Conservation (phyloP, 805 yeast genomes). For the Cyberlindnera lachancei region DNA sequence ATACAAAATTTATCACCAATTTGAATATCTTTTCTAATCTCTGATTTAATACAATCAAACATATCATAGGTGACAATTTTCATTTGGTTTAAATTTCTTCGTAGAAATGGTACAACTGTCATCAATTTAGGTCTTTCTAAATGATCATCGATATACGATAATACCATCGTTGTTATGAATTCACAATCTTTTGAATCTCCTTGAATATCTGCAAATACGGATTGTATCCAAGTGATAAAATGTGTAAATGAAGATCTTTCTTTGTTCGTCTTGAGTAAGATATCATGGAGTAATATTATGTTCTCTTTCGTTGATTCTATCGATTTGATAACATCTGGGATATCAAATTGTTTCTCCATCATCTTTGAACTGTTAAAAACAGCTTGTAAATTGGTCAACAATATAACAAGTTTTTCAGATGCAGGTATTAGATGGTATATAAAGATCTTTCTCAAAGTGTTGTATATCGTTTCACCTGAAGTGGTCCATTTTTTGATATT, state of each 20-base stretch:
- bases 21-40: slow-evolving; percentile 8
- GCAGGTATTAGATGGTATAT: slow-evolving; percentile 47
- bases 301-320: slow-evolving; percentile 14
- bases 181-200: slow-evolving; percentile 18
- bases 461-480: slow-evolving; percentile 43
- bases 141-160: slow-evolving; percentile 20
- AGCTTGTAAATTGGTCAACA: slow-evolving; percentile 36
- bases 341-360: slow-evolving; percentile 2
- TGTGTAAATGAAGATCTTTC: slow-evolving; percentile 39
- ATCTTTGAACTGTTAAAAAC: slow-evolving; percentile 25
- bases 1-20: too few species aligned
- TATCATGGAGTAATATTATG: slow-evolving; percentile 26
- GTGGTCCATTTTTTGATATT: slow-evolving; percentile 51
- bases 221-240: slow-evolving; percentile 35
- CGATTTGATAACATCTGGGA: slow-evolving; percentile 7
- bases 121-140: slow-evolving; percentile 17
- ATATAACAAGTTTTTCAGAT: slow-evolving; percentile 44
- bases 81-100: slow-evolving; percentile 17
- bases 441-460: slow-evolving; percentile 37
- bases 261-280: slow-evolving; percentile 34
- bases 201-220: slow-evolving; percentile 21
- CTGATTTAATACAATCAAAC: slow-evolving; percentile 11
- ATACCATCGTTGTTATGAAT: slow-evolving; percentile 20
- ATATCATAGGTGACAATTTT: slow-evolving; percentile 18
- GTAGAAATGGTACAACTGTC: slow-evolving; percentile 16